Evolutionary conservation across 2,329 filamentous ascomycete genomes (phyloP), one percentile per base, ranked within the genome.

Genomic region (Pseudocercospora macadamiae): DNA sequence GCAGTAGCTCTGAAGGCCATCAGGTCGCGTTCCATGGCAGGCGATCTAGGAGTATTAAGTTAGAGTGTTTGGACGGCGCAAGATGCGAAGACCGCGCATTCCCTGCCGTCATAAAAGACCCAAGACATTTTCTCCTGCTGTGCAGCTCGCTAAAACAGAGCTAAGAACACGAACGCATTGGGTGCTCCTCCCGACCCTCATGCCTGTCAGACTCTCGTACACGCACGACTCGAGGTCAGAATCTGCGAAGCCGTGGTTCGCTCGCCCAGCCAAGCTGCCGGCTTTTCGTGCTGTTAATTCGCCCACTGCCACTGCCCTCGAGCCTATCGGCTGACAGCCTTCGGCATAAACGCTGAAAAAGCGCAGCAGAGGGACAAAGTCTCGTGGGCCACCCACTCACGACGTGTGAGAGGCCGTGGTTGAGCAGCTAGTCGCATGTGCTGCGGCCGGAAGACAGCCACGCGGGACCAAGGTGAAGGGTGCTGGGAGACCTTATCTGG

Each of bases 1-100:
- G 63, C 59, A 62, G 59, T 64, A 64, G 63, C 60, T 65, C 49
- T 48, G 14, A 37, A 36, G 48, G 54, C 60, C 60, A 63, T 63
- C 54, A 54, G 54, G 47, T 60, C 54, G 57, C 54, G 57, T 59
- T 57, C 58, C 61, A 64, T 60, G 59, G 59, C 58, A 55, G 36
- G 59, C 56, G 53, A 57, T 54, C 59, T 60, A 52, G 51, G 55
- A 55, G 55, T 49, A 62, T 62, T 63, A 54, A 61, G 60, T 63
- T 64, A 61, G 62, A 54, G 60, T 58, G 60, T 57, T 52, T 51
- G 47, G 47, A 54, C 57, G 52, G 55, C 36, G 51, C 48, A 55
- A 49, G 47, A 49, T 49, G 25, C 47, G 25, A 54, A 58, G 39
- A 55, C 44, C 18, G 55, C 49, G 51, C 55, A 52, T 51, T 63